phyloP scores from a whole-genome alignment of 106 monocot species.

The Dioscorea dumetorum region DNA sequence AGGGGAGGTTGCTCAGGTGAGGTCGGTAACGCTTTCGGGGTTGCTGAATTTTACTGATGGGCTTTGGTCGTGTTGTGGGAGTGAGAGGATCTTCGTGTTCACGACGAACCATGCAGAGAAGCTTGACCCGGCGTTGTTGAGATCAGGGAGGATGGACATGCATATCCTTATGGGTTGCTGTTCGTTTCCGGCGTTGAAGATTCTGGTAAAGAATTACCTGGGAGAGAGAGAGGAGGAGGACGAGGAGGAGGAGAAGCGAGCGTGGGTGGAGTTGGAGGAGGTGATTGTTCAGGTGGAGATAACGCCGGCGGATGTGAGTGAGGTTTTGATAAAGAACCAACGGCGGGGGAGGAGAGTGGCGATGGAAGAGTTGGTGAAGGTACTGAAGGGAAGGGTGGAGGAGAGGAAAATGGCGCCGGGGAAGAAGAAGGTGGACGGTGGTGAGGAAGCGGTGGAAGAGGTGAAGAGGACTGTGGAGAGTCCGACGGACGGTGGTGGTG shows the following conservation, averaged over 20 bases:
- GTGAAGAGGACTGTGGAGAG: slow-evolving; percentile 67
- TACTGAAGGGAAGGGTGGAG: slow-evolving; percentile 20
- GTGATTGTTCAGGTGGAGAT: slow-evolving; percentile 46
- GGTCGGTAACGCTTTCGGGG: slow-evolving; percentile 60
- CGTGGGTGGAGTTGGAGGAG: slow-evolving; percentile 42
- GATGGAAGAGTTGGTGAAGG: slow-evolving; percentile 28
- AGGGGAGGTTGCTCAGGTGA: neutral
- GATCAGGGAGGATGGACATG: slow-evolving; percentile 85
- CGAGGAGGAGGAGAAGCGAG: neutral
- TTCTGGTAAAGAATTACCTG: slow-evolving; percentile 65
- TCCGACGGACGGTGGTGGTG: slow-evolving; percentile 22
- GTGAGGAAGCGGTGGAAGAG: slow-evolving; percentile 26
- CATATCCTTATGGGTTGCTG: slow-evolving; percentile 70
- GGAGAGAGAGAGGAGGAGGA: slow-evolving; percentile 21
- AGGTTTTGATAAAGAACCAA: slow-evolving; percentile 72
- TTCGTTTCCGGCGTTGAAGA: slow-evolving; percentile 56
- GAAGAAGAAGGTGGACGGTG: neutral
- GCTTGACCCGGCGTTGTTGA: slow-evolving; percentile 63
- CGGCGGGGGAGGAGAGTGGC: slow-evolving; percentile 31
- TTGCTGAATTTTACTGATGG: slow-evolving; percentile 80
- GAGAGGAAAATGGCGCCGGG: slow-evolving; percentile 19
- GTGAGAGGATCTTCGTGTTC: slow-evolving; percentile 76
- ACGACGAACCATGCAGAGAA: slow-evolving; percentile 72
- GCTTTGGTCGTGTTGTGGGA: slow-evolving; percentile 82
- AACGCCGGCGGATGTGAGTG: slow-evolving; percentile 80